Evolutionary conservation across 1,284 basidiomycete species (phyloP), one percentile per base, ranked within the genome.

Genomic region (Volvariella surrecta): DNA sequence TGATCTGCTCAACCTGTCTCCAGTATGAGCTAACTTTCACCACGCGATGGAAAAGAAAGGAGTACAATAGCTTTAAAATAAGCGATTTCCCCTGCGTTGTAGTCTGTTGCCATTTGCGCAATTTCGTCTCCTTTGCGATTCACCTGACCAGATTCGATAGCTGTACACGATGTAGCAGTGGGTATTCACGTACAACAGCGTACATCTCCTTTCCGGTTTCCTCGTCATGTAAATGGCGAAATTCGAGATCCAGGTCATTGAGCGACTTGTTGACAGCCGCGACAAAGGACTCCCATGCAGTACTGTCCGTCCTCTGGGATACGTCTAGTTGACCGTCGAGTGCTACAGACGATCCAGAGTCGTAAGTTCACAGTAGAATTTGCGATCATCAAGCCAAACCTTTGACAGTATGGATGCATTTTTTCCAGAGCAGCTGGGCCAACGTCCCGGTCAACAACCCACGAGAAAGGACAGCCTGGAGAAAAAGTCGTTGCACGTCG

Each of bases 1-100:
- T 85, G 54, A 94, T 92, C 64, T 86, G 83, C 54, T 92, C 86
- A 34, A 94, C 72, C 89, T 93, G 52, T n/a, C n/a, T n/a, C n/a
- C n/a, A n/a, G n/a, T n/a, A n/a, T 35, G 20, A 4, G n/a, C n/a
- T n/a, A n/a, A n/a, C n/a, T n/a, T n/a, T n/a, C n/a, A n/a, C n/a
- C n/a, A n/a, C n/a, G n/a, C n/a, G n/a, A n/a, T n/a, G n/a, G n/a
- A n/a, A 32, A 15, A 4, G 38, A 3, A 20, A 43, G 7, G 62
- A 80, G 50, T 55, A 89, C 89, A 45, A 91, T 66, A 1, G 77
- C 77, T 62, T 83, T 89, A 69, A 90, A 90, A 61, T 78, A 91
- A 0, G 79, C 69, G 42, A 91, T 89, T 58, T 92, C 89, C 35
- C 68, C 63, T 0, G 86, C 67, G 2, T 70, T 74, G 55, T 89